Base-by-base conservation (phyloP, 768 basidiomycete genomes). In the Suillus bovinus region DNA sequence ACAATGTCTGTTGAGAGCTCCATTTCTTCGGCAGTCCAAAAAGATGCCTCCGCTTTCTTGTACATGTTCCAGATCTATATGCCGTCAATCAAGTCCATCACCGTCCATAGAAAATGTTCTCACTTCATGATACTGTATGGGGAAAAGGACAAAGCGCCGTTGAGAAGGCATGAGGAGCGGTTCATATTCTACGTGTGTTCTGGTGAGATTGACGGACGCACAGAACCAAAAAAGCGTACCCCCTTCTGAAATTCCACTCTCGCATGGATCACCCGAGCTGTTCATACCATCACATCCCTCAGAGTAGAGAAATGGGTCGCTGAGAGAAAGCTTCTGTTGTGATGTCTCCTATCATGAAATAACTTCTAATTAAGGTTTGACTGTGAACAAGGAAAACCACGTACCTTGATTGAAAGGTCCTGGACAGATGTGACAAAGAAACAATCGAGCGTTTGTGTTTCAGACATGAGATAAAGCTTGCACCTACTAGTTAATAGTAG, bases 21-120 rank as follows among this genome's bases (percentile, higher is more conserved):
- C 75, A 96, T 90, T 73, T 95, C 94, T 69, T 95, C 93, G 0
- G 90, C 92, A 0, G 93, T 95, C 94, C 94, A 96, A 77, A 95
- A 95, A 0, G 89, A 94, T 0, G 94, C 94, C 69, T 98, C 87
- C 0, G 95, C 94, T 69, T 92, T 90, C 79, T 97, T 98, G 82
- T 98, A 98, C 82, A 93, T 87, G 68, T 86, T 86, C 95, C 95
- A 97, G 66, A 97, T 94, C 93, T 96, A 49, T 16, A 10, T 27
- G 14, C 33, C 38, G 14, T 20, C 65, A 39, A 36, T 60, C 14
- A 29, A 36, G 8, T 14, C 13, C n/a, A 0, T 24, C 16, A 6
- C 20, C 24, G 8, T 5, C 27, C 46, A 11, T 59, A 29, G 24
- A 55, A 14, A 31, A 33, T 50, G 11, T n/a, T 68, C 84, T 67